Conservation (phyloP, 345 rosid genomes). For the Corymbia maculata region DNA sequence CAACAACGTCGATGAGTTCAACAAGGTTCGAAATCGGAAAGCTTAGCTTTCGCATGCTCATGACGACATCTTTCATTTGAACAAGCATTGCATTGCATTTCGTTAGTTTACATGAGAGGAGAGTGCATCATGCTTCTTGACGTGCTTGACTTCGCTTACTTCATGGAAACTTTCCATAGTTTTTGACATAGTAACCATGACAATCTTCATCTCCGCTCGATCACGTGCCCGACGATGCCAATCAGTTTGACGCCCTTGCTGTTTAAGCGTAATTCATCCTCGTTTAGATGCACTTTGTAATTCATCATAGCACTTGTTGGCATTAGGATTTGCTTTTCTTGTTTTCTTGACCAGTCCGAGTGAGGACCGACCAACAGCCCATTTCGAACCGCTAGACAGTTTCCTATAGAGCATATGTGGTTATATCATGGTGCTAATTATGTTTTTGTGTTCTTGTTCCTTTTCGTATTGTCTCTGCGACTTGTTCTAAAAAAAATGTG, state of each 20-base stretch:
- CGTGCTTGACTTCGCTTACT: neutral
- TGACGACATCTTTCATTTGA: neutral
- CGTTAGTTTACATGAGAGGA: neutral
- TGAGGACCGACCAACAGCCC: no score
- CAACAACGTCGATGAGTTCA: neutral
- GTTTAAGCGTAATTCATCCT: accelerated
- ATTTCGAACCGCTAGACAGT: no score
- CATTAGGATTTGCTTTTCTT: no score
- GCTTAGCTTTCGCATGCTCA: no score
- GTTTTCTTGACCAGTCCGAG: no score
- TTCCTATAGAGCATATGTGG: no score
- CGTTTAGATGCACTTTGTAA: no score
- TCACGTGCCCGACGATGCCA: accelerated
- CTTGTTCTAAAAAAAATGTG: neutral
- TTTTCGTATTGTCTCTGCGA: no score
- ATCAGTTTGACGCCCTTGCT: accelerated
- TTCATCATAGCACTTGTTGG: neutral
- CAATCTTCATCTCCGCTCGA: neutral
- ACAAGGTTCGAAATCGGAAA: neutral
- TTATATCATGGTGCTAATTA: neutral
- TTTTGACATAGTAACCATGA: neutral
- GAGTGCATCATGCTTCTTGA: neutral
- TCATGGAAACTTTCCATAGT: neutral
- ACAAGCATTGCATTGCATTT: neutral
- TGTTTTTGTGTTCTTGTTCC: neutral